A percentile compares a stretch with the other conserved stretches of the same genome.
Evolutionary conservation across 106 monocot genomes (phyloP).

Genomic region (Cymbidium sinense): DNA sequence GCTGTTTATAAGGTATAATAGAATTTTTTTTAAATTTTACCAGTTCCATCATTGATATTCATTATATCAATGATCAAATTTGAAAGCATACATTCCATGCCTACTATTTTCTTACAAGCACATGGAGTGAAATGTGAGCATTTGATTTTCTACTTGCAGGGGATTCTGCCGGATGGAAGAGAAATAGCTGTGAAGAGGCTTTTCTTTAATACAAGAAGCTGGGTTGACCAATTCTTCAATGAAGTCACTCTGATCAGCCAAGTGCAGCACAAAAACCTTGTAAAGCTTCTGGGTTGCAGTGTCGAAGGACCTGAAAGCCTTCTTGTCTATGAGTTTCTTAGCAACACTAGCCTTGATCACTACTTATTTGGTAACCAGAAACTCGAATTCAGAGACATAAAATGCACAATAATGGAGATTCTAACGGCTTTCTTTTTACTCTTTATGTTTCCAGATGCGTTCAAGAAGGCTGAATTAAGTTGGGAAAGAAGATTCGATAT

Average conservation of each 20-base stretch:
- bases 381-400: not conserved
- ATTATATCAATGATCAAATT: not conserved
- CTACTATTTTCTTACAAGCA: not conserved
- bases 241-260: conserved; percentile 53
- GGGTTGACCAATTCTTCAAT: conserved; percentile 58
- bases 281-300: conserved; percentile 59
- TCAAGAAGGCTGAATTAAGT: conserved; percentile 32
- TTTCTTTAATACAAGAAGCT: conserved; percentile 42
- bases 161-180: conserved; percentile 47
- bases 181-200: conserved; percentile 66
- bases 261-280: conserved; percentile 67
- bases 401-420: not conserved
- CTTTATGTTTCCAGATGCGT: conserved; percentile 24
- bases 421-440: not conserved
- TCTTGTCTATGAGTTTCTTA: conserved; percentile 58
- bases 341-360: conserved; percentile 62
- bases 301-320: conserved; percentile 63
- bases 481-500: conserved; percentile 61
- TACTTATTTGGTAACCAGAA: conserved; percentile 44
- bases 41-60: not conserved
- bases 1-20: conserved; percentile 59
- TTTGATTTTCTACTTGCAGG: conserved; percentile 24
- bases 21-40: not conserved
- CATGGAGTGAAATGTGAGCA: not conserved
- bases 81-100: not conserved